Percentiles rank a stretch among this genome's conserved stretches.
phyloP scores from a whole-genome alignment of 176 grass and related monocot species.

The Metroxylon sagu region DNA sequence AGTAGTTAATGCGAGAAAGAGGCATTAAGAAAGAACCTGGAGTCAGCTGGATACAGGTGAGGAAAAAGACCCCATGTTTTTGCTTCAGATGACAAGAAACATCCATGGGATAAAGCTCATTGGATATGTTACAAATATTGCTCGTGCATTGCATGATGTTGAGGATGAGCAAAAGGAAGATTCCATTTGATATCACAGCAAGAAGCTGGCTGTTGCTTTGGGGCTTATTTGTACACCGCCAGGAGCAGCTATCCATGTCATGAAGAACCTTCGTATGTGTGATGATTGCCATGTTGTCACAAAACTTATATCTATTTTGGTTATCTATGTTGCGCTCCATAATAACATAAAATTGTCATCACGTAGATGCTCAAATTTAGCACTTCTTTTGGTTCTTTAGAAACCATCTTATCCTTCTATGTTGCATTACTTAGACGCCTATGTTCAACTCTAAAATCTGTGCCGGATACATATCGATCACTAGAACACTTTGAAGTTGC shows the following conservation, averaged over 20 bases:
- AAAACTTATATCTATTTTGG: constrained; percentile 43
- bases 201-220: constrained; percentile 65
- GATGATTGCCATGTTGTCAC: constrained; percentile 73
- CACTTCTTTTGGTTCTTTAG: no score
- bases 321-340: no score
- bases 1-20: constrained; percentile 57
- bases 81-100: constrained; percentile 52
- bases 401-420: no score
- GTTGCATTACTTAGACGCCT: no score
- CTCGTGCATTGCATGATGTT: constrained; percentile 52
- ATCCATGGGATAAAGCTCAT: constrained; percentile 58
- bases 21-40: constrained; percentile 68
- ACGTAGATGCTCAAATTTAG: no score
- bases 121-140: constrained; percentile 57
- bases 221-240: constrained; percentile 40
- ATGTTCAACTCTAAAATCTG: no score
- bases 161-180: constrained; percentile 79
- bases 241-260: constrained; percentile 38
- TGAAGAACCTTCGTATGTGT: constrained; percentile 78
- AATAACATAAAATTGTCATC: no score
- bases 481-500: no score
- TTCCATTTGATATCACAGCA: constrained; percentile 65
- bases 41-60: constrained; percentile 78
- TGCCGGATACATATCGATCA: no score
- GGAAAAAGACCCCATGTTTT: constrained; percentile 48